Evolutionary conservation across 371 early-diverging fungal genomes (phyloP).

Genomic region (Umbelopsis sp.): DNA sequence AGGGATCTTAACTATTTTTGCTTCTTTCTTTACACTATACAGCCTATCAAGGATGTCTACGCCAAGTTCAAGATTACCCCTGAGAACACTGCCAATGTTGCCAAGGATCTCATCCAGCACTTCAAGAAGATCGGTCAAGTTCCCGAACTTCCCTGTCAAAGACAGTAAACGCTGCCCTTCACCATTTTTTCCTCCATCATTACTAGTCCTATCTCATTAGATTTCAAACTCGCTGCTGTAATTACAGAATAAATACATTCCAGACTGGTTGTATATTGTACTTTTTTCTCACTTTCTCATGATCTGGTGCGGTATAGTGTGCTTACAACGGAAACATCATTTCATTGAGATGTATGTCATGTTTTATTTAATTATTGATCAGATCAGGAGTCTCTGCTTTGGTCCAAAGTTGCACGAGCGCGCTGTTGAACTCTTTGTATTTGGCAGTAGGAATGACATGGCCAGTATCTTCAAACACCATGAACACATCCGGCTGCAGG

Average conservation of each 20-base stretch:
- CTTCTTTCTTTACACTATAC: too few species aligned
- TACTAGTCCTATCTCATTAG: neutral
- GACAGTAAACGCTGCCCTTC: neutral
- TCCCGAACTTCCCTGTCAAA: constrained; percentile 37
- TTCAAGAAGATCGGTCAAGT: constrained; percentile 66
- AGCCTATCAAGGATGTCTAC: constrained; percentile 77
- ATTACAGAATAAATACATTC: constrained; percentile 18
- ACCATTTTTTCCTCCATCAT: neutral
- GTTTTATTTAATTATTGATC: too few species aligned
- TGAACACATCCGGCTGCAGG: constrained; percentile 26
- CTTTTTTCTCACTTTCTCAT: too few species aligned
- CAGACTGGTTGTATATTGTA: constrained; percentile 17
- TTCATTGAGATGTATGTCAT: too few species aligned
- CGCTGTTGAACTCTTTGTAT: constrained; percentile 24
- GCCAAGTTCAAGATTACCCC: constrained; percentile 84
- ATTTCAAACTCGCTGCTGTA: neutral
- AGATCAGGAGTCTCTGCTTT: neutral
- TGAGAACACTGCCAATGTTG: constrained; percentile 78
- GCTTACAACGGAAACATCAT: too few species aligned
- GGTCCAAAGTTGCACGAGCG: constrained; percentile 27
- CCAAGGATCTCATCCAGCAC: constrained; percentile 74
- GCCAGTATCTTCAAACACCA: constrained; percentile 33
- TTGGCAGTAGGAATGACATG: constrained; percentile 31
- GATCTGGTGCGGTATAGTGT: too few species aligned
- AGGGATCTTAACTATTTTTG: too few species aligned